These are phyloP conservation scores for Rhynchospora tenuis DNA, from an alignment of 176 grass and related monocot species.

Conservation along the genomic window DNA sequence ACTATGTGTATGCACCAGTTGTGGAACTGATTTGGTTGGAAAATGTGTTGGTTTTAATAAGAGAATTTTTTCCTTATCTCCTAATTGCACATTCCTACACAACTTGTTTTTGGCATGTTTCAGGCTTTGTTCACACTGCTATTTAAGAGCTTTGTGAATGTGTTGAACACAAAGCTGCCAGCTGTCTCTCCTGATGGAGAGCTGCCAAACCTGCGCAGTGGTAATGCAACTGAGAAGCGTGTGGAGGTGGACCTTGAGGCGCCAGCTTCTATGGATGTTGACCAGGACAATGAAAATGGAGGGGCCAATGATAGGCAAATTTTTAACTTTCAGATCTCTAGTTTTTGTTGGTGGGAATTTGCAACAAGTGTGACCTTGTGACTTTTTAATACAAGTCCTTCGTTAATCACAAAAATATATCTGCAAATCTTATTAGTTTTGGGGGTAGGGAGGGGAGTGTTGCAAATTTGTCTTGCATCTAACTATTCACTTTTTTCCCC, in stretches of 20 bases:
- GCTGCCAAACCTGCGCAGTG: constrained; percentile 59
- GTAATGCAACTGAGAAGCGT: constrained; percentile 28
- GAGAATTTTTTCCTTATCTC: neutral
- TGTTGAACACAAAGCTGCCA: constrained; percentile 71
- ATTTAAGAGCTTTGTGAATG: constrained; percentile 73
- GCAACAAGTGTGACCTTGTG: neutral
- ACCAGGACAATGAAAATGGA: constrained; percentile 68
- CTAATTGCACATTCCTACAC: neutral
- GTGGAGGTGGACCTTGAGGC: constrained; percentile 36
- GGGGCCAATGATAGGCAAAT: constrained; percentile 53
- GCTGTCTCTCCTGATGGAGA: constrained; percentile 74
- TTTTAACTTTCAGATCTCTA: neutral
- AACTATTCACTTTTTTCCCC: neutral
- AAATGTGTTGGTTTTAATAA: neutral
- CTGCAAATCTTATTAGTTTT: neutral
- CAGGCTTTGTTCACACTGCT: constrained; percentile 67
- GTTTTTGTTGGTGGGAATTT: constrained; percentile 5
- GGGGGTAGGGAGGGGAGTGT: neutral
- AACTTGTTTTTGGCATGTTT: neutral
- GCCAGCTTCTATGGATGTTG: constrained; percentile 68
- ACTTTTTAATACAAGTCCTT: neutral
- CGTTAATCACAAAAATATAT: neutral
- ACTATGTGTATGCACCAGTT: neutral
- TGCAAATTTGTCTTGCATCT: neutral
- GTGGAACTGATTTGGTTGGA: neutral